Evolutionary conservation across 208 protist species (phyloP).

Genomic region (Leishmania major): DNA sequence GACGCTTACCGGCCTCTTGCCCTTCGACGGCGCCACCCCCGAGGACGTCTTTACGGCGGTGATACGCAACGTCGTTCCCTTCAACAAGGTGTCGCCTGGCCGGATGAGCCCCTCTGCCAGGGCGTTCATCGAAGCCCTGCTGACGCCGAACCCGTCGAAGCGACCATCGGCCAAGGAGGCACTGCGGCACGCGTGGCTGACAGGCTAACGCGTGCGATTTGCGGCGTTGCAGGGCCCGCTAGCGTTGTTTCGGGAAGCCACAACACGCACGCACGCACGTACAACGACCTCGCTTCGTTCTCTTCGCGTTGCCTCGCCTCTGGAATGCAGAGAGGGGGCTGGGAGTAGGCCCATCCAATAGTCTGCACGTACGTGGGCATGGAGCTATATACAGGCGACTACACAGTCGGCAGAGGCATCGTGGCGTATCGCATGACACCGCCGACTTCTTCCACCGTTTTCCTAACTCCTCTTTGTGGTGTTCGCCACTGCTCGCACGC

Average conservation of each 20-base stretch:
- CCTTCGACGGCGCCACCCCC: conserved; percentile 73
- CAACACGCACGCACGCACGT: neutral
- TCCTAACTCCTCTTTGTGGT: conserved; percentile 3
- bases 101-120: conserved; percentile 46
- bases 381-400: no score
- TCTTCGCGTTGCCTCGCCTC: neutral
- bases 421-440: neutral
- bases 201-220: neutral
- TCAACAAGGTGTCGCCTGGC: conserved; percentile 40
- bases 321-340: neutral
- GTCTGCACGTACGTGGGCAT: neutral
- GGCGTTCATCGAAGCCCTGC: conserved; percentile 58
- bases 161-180: conserved; percentile 66
- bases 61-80: conserved; percentile 46
- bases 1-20: conserved; percentile 78
- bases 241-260: neutral
- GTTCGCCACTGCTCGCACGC: neutral
- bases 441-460: conserved; percentile 16
- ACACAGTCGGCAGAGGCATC: neutral
- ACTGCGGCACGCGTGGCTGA: conserved; percentile 71
- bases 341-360: neutral
- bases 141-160: conserved; percentile 59
- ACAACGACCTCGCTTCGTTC: no score
- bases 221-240: neutral
- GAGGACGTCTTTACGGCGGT: conserved; percentile 71